Base-by-base conservation (phyloP, 2,329 filamentous ascomycete species). In the Epichloe glyceriae region DNA sequence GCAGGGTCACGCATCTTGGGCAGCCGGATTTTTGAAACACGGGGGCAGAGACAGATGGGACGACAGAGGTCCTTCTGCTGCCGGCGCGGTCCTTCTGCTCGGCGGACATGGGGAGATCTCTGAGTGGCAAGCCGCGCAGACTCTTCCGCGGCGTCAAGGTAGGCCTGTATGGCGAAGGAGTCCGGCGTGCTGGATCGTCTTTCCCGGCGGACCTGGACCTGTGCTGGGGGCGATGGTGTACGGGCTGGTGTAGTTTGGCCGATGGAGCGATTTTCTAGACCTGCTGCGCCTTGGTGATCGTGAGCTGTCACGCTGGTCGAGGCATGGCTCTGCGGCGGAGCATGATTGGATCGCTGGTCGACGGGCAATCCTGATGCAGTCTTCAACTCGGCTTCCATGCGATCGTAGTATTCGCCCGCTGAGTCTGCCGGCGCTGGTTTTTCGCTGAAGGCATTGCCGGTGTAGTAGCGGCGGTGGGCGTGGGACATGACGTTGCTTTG, bases 391-490 rank as follows among this genome's bases (percentile, higher is more conserved):
- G 62, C 61, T 39, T 70, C 70, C 4, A 69, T 50, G 47, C 58
- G 55, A 52, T 70, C 66, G 53, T 72, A 70, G 56, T 70, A 72
- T 7, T 72, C 66, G 5, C 62, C 65, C 30, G 66, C 69, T 43
- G 61, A 64, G 50, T 60, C 59, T 7, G 47, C 17, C 19, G 50
- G 52, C 30, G 64, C 60, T 49, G 55, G 56, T 44, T 58, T 54
- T n/a, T 57, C 50, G 4, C 54, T 53, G 41, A 51, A 51, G 1
- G 53, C 46, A 42, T 60, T 55, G n/a, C 53, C 55, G 39, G 54
- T 58, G 50, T 56, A 54, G 14, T 57, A 56, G 8, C 54, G 46
- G 42, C 59, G 49, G 10, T 58, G 57, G 0, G 61, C 53, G 8
- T 46, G 46, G 46, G 60, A 58, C 14, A 64, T 61, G 43, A 62